A percentile compares a stretch with the other conserved stretches of the same genome.
Evolutionary conservation across 2,329 filamentous ascomycete genomes (phyloP).

Genomic region (Alternaria brassicicola): DNA sequence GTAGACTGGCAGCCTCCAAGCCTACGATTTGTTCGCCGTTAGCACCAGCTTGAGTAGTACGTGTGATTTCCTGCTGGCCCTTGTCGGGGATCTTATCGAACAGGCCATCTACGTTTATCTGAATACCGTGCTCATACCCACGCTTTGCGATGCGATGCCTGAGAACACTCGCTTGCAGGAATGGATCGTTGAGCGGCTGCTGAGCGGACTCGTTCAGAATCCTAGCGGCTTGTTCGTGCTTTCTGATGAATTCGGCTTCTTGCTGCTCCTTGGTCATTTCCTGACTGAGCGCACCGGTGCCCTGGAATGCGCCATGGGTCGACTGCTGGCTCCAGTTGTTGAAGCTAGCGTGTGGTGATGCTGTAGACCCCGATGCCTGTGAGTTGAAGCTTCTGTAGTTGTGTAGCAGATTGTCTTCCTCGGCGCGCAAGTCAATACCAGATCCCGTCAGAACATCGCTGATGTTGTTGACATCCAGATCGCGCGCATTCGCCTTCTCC

Average conservation of each 20-base stretch:
- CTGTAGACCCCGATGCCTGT: constrained; percentile 42
- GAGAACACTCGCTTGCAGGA: constrained; percentile 68
- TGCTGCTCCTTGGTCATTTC: constrained; percentile 68
- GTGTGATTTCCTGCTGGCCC: constrained; percentile 36
- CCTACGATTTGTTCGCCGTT: constrained; percentile 67
- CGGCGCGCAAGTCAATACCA: constrained; percentile 84
- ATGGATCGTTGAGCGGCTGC: constrained; percentile 75
- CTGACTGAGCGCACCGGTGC: constrained; percentile 55
- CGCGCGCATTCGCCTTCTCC: constrained; percentile 61
- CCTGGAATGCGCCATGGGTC: constrained; percentile 48
- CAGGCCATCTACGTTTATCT: constrained; percentile 63
- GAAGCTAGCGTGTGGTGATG: constrained; percentile 55
- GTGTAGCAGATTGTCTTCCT: constrained; percentile 80
- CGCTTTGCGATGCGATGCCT: constrained; percentile 63
- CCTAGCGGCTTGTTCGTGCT: constrained; percentile 70
- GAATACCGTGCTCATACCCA: constrained; percentile 63
- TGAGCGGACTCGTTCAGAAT: constrained; percentile 65
- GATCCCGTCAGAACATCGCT: constrained; percentile 84
- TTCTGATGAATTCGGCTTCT: constrained; percentile 68
- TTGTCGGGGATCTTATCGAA: constrained; percentile 50
- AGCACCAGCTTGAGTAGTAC: constrained; percentile 58
- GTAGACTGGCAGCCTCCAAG: constrained; percentile 64
- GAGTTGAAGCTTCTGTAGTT: constrained; percentile 61
- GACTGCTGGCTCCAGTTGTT: constrained; percentile 52
- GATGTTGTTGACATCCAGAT: constrained; percentile 71